Base-by-base conservation (phyloP, 2,329 filamentous ascomycete species). In the Cordyceps tenuipes region DNA sequence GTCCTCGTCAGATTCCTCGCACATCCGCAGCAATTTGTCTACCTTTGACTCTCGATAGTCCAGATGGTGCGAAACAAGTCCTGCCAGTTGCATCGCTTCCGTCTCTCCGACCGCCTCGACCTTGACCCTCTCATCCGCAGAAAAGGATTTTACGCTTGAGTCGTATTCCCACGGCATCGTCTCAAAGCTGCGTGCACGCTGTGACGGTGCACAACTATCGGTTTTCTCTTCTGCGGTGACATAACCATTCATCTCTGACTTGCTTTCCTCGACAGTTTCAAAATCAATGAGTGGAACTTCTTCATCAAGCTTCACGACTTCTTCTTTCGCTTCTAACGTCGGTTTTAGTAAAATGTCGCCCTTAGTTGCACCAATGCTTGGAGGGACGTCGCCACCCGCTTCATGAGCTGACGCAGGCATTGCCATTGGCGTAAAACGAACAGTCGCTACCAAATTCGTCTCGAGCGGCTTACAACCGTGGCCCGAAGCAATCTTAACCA, bases 401-500 rank as follows among this genome's bases (percentile, higher is more conserved):
- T 41, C 21, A 3, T n/a, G 21, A 21, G 23, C 34, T 19, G 43
- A 6, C 29, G 29, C 13, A 17, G 48, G 10, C 13, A 7, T 13
- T 46, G 13, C 12, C 47, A 52, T n/a, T 3, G 53, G 44, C 19
- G 19, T 19, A 19, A 23, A n/a, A 1, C 59, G 43, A 23, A 34
- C 17, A 1, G 46, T 52, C 3, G 49, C 23, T 7, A 50, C 55
- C 50, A 59, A 19, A 5, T 26, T 56, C 10, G 44, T 51, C 52
- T 59, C 7, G 2, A 12, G 17, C 17, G 65, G 66, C 29, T 66
- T 64, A 50, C 67, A 66, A n/a, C 57, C 62, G 17, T 63, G 63
- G 3, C 68, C 66, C n/a, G 64, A 64, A 5, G 67, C 71, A 34
- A 75, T 66, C 15, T 70, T 68, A 43, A 70, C 68, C 65, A 75